Conservation (phyloP, 75 land plant species). For the Picea glauca region DNA sequence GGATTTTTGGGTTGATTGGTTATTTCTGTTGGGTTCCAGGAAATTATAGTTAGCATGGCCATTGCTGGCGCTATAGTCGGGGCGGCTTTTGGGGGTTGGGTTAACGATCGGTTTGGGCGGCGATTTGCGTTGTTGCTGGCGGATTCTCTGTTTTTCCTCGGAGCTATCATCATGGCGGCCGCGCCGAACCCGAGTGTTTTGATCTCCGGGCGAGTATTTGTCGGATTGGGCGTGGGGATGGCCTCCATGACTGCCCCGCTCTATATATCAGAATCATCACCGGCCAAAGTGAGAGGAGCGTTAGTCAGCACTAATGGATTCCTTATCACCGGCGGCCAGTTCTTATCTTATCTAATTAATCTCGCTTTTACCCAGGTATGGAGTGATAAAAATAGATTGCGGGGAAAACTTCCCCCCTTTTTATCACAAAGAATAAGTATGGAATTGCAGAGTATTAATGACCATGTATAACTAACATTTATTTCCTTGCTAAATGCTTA, state of each 20-base stretch:
- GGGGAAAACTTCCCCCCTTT: too few relatives aligned
- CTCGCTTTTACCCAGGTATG: slow-evolving; percentile 72
- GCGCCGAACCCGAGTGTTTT: slow-evolving; percentile 38
- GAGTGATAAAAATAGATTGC: slow-evolving; percentile 2
- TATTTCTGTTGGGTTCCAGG: slow-evolving; percentile 79
- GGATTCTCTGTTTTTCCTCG: slow-evolving; percentile 59
- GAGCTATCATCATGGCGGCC: slow-evolving; percentile 74
- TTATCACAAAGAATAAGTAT: too few relatives aligned
- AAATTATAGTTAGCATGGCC: slow-evolving; percentile 84
- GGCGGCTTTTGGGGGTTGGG: slow-evolving; percentile 74
- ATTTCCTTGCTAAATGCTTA: too few relatives aligned
- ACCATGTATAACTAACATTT: too few relatives aligned
- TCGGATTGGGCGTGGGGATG: slow-evolving; percentile 84
- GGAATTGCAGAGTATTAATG: too few relatives aligned
- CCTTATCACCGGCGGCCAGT: slow-evolving; percentile 79
- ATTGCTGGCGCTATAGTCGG: slow-evolving; percentile 86
- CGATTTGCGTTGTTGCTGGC: slow-evolving; percentile 41
- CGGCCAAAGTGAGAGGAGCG: slow-evolving; percentile 70
- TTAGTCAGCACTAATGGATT: slow-evolving; percentile 80
- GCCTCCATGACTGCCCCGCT: slow-evolving; percentile 90
- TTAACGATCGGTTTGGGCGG: slow-evolving; percentile 61
- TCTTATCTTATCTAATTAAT: slow-evolving; percentile 72
- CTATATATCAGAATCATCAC: slow-evolving; percentile 87
- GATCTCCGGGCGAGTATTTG: slow-evolving; percentile 56
- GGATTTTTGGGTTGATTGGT: slow-evolving; percentile 1